Evolutionary conservation across 176 grass and related monocot species (phyloP), one percentile per base, ranked within the genome.

Genomic region (Typha latifolia): DNA sequence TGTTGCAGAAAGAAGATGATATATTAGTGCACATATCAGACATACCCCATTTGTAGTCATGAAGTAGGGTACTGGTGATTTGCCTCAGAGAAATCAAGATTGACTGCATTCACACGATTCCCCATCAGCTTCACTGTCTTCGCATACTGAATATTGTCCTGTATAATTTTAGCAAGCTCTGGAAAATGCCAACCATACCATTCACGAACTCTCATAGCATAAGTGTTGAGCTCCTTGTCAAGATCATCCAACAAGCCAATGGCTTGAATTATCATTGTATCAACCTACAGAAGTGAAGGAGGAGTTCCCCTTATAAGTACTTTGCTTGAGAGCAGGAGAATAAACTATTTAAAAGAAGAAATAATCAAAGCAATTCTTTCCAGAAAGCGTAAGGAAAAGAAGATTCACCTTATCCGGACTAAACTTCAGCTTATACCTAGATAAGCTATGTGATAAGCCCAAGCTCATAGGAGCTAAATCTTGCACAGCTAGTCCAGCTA

Each of bases 101-200:
- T n/a, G 3, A 66, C 85, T 49, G 92, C 88, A 79, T 91, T 86
- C 24, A n/a, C 32, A 63, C 88, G 80, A 22, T 86, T 49, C 37
- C 92, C 82, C 88, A 96, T 91, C 62, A 91, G 56, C 78, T 96
- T 96, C n/a, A 86, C 92, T 43, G 62, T 74, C 76, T 91, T 91
- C 32, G 92, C 80, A 69, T 96, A 96, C 26, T 91, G 88, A 15
- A 89, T 96, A 64, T 96, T 96, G 65, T 96, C 92, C 69, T 82
- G 22, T 50, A 96, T 77, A 59, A 96, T 91, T 80, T 91, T 96
- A 12, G 85, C 71, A 27, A 96, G 82, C 71, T 96, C 92, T 12
- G 92, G 92, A 82, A 96, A 96, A 69, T 91, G 92, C 92, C 92
- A 96, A 19, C 92, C 92, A 43, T 91, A 96, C 92, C 92, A 96